phyloP scores from a whole-genome alignment of 495 filamentous ascomycete genomes.

The Hypoxylon intermedium region DNA sequence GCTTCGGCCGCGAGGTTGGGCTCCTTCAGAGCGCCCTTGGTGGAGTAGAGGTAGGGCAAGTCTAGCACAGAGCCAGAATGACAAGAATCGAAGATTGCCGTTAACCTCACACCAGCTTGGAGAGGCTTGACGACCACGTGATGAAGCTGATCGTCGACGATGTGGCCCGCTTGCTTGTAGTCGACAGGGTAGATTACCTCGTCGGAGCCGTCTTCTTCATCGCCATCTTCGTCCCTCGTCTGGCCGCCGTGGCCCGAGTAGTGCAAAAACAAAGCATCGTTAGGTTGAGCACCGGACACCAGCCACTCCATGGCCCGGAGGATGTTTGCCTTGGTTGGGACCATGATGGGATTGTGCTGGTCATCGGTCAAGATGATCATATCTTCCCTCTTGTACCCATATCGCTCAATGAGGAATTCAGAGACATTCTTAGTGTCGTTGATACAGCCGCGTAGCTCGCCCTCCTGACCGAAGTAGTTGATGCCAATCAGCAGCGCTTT shows the following conservation, averaged over 20 bases:
- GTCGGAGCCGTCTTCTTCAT: conserved; percentile 93
- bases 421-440: conserved; percentile 96
- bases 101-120: conserved; percentile 85
- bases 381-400: conserved; percentile 64
- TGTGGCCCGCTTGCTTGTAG: conserved; percentile 85
- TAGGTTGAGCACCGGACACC: conserved; percentile 52
- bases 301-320: conserved; percentile 58
- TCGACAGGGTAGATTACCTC: conserved; percentile 98
- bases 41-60: conserved; percentile 95
- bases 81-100: conserved; percentile 97
- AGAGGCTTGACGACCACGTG: conserved; percentile 83
- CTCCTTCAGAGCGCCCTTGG: conserved; percentile 94
- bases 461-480: conserved; percentile 90
- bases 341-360: conserved; percentile 49
- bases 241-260: conserved; percentile 68
- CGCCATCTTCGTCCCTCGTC: conserved; percentile 60
- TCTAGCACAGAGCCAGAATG: conserved; percentile 97
- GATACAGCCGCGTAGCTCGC: conserved; percentile 88
- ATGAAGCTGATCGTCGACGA: conserved; percentile 97
- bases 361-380: conserved; percentile 62
- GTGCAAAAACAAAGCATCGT: conserved; percentile 59
- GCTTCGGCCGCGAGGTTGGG: conserved; percentile 97
- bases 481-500: conserved; percentile 93
- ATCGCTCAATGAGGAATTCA: conserved; percentile 77
- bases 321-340: conserved; percentile 60